These are phyloP conservation scores for Alternaria ventricosa DNA, from an alignment of 2,329 filamentous ascomycete species.

Conservation along the genomic window DNA sequence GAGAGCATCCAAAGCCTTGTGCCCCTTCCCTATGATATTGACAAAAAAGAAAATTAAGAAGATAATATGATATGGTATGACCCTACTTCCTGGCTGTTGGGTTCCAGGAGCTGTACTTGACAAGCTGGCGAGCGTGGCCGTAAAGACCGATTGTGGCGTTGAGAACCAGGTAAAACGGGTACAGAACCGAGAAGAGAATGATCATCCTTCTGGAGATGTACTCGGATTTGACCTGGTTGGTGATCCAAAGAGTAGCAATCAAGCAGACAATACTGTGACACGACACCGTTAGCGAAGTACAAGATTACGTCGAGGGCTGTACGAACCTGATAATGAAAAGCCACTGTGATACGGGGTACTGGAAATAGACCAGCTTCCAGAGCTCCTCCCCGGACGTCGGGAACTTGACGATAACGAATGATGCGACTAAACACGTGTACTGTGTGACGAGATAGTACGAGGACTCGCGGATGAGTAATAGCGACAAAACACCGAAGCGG, in stretches of 20 bases:
- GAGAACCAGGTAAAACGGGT: slow-evolving; percentile 54
- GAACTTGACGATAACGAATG: slow-evolving; percentile 55
- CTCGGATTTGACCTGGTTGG: slow-evolving; percentile 54
- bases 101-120: slow-evolving; percentile 57
- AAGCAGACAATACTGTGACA: slow-evolving; percentile 50
- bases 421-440: slow-evolving; percentile 55
- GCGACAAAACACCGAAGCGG: slow-evolving; percentile 54
- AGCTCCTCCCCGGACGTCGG: slow-evolving; percentile 48
- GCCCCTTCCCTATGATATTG: background rate
- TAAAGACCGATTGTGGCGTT: slow-evolving; percentile 56
- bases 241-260: slow-evolving; percentile 56
- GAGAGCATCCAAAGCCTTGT: background rate
- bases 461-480: slow-evolving; percentile 55
- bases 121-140: slow-evolving; percentile 55
- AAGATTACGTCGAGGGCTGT: slow-evolving; percentile 7
- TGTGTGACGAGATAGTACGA: slow-evolving; percentile 59
- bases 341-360: slow-evolving; percentile 58
- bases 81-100: slow-evolving; percentile 51
- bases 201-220: slow-evolving; percentile 53
- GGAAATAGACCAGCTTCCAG: slow-evolving; percentile 55
- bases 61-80: background rate
- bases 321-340: slow-evolving; percentile 54
- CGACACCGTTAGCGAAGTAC: slow-evolving; percentile 19
- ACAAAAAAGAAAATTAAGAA: background rate
- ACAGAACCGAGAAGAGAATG: slow-evolving; percentile 51